Evolutionary conservation across 306 rosid genomes (phyloP).

Genomic region (Inga oerstediana): DNA sequence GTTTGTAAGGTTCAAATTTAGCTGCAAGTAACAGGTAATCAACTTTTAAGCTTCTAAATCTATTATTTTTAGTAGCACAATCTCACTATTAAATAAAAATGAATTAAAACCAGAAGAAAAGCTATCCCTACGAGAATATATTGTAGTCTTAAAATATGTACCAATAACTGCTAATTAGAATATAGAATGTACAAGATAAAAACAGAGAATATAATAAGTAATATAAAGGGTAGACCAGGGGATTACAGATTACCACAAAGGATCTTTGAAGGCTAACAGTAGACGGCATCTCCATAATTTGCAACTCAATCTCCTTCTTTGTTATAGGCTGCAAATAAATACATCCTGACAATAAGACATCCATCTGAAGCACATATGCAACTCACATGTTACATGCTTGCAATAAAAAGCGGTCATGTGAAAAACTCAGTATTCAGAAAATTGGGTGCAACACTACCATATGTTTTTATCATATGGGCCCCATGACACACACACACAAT

Average conservation of each 20-base stretch:
- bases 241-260: conserved; percentile 60
- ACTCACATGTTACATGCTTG: background rate
- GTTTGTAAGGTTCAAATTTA: conserved; percentile 68
- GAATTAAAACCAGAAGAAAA: conserved; percentile 22
- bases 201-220: conserved; percentile 19
- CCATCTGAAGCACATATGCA: background rate
- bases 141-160: conserved; percentile 27
- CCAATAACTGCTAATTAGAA: conserved; percentile 29
- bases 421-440: conserved; percentile 25
- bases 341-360: conserved; percentile 37
- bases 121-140: conserved; percentile 22
- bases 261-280: conserved; percentile 76
- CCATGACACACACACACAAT: conserved; percentile 5
- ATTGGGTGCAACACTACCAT: background rate
- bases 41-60: conserved; percentile 42
- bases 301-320: conserved; percentile 84
- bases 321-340: conserved; percentile 73
- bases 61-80: conserved; percentile 1
- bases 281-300: conserved; percentile 73
- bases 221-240: conserved; percentile 19
- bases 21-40: conserved; percentile 57
- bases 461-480: background rate
- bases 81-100: conserved; percentile 20
- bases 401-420: conserved; percentile 18
- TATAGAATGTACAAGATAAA: conserved; percentile 16